phyloP scores from a whole-genome alignment of 805 yeast species.

The Cyberlindnera petersonii region DNA sequence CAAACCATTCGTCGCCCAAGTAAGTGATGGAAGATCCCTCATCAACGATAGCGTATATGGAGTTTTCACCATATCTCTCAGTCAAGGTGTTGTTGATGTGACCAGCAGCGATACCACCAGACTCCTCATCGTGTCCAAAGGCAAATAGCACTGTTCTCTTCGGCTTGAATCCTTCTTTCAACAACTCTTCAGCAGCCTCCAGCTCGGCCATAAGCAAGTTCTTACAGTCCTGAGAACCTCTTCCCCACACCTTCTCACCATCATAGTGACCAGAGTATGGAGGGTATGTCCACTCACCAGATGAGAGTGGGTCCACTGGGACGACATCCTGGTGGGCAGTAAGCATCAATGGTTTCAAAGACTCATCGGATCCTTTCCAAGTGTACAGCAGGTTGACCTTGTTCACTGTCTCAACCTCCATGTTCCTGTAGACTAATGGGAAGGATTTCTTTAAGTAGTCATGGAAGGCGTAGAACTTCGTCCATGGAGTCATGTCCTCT shows the following conservation, averaged over 20 bases:
- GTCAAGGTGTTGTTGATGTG: conserved; percentile 42
- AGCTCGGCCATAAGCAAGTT: conserved; percentile 58
- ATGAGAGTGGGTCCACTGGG: conserved; percentile 61
- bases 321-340: conserved; percentile 83
- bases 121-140: conserved; percentile 76
- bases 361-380: conserved; percentile 50
- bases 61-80: conserved; percentile 53
- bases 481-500: conserved; percentile 34
- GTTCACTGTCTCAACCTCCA: conserved; percentile 54
- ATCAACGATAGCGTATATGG: conserved; percentile 59
- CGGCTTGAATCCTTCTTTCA: conserved; percentile 45
- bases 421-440: conserved; percentile 47
- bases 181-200: conserved; percentile 53
- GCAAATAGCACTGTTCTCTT: conserved; percentile 56
- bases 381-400: conserved; percentile 60
- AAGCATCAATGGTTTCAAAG: conserved; percentile 59
- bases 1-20: conserved; percentile 38
- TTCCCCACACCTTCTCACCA: conserved; percentile 62
- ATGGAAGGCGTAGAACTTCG: conserved; percentile 38
- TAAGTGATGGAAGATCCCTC: conserved; percentile 44
- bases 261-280: conserved; percentile 66
- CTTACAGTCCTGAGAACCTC: conserved; percentile 75
- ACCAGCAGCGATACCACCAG: conserved; percentile 63
- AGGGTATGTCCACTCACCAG: conserved; percentile 55
- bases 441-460: conserved; percentile 48